phyloP scores from a whole-genome alignment of 257 asterid genomes.

The Datura wrightii region DNA sequence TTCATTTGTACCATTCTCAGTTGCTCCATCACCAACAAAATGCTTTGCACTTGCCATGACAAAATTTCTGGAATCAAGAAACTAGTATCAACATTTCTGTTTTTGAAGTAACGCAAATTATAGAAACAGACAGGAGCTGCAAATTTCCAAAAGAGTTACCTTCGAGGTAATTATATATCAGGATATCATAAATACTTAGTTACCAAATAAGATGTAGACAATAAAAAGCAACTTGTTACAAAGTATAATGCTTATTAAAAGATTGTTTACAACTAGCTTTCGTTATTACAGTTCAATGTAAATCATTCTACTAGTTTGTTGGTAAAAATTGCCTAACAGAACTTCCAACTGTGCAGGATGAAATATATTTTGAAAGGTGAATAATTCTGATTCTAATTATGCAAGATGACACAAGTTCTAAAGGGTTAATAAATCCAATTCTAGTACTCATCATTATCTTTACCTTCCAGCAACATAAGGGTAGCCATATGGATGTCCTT shows the following conservation, averaged over 20 bases:
- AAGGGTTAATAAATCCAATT: not conserved
- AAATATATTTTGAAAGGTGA: not conserved
- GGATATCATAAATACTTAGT: not conserved
- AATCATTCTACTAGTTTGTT: not conserved
- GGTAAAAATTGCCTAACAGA: not conserved
- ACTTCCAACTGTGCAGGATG: not conserved
- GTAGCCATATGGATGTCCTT: slow-evolving; percentile 82
- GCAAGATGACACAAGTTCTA: not conserved
- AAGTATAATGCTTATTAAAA: not conserved
- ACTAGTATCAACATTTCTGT: slow-evolving; percentile 27
- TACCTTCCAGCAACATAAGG: slow-evolving; percentile 96
- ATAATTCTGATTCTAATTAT: not conserved
- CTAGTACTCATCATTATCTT: not conserved
- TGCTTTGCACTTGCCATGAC: slow-evolving; percentile 93
- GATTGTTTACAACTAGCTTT: not conserved
- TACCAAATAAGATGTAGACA: not conserved
- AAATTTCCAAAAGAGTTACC: not conserved
- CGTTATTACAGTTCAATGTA: not conserved
- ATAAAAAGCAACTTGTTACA: not conserved
- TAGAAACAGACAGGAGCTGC: not conserved
- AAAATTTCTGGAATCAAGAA: slow-evolving; percentile 59
- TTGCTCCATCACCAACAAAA: slow-evolving; percentile 93
- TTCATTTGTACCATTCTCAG: slow-evolving; percentile 73
- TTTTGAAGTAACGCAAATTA: not conserved
- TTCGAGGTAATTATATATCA: not conserved